A percentile compares a stretch with the other conserved stretches of the same genome.
Evolutionary conservation across 352 stramenopile genomes (phyloP).

Genomic region (Phytophthora fragariae): DNA sequence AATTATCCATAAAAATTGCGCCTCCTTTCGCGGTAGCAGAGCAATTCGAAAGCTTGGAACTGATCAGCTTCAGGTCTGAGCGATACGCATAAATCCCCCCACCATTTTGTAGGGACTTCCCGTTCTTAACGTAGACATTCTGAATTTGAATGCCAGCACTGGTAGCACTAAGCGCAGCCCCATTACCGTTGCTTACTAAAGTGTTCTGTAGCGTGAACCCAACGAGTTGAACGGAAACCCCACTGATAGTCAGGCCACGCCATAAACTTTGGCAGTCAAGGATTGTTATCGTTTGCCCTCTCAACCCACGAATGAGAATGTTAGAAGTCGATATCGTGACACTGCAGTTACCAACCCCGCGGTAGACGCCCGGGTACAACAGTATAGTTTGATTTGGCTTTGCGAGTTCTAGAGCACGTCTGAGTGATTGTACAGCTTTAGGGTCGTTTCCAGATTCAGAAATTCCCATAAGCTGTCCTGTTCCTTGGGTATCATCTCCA

Average conservation of each 20-base stretch:
- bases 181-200: slow-evolving; percentile 8
- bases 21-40: slow-evolving; percentile 35
- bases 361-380: slow-evolving; percentile 59
- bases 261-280: slow-evolving; percentile 46
- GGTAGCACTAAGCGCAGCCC: slow-evolving; percentile 41
- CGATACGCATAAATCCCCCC: slow-evolving; percentile 42
- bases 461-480: slow-evolving; percentile 61
- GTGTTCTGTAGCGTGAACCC: slow-evolving; percentile 42
- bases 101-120: slow-evolving; percentile 26
- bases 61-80: slow-evolving; percentile 37
- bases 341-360: slow-evolving; percentile 48
- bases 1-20: slow-evolving; percentile 40
- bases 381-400: slow-evolving; percentile 47
- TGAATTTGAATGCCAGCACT: slow-evolving; percentile 20
- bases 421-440: slow-evolving; percentile 61
- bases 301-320: slow-evolving; percentile 53
- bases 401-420: slow-evolving; percentile 48
- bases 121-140: slow-evolving; percentile 24
- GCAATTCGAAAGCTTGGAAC: slow-evolving; percentile 28
- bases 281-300: slow-evolving; percentile 38
- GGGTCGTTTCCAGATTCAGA: slow-evolving; percentile 51
- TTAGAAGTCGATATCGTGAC: slow-evolving; percentile 29
- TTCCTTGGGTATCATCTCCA: slow-evolving; percentile 62
- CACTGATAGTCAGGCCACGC: slow-evolving; percentile 41
- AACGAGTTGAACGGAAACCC: slow-evolving; percentile 20